Base-by-base conservation (phyloP, 2,329 filamentous ascomycete genomes). In the Juglanconis oblonga region DNA sequence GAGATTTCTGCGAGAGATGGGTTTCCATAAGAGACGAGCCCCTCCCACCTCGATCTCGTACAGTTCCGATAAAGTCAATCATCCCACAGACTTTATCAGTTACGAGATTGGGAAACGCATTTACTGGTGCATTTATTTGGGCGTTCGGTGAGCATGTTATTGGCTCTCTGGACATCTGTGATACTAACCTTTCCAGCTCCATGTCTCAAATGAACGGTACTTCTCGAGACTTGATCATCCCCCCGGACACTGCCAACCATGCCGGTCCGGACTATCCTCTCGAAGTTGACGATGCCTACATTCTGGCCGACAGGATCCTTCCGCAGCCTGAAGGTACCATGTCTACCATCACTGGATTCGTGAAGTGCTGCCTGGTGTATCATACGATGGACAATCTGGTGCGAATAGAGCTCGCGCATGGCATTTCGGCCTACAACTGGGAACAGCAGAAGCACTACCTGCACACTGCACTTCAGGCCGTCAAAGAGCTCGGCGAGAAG, bases 221-320 rank as follows among this genome's bases (percentile, higher is more conserved):
- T 0, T 87, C 89, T 63, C 84, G 85, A 40, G 90, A 92, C 67
- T 77, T 93, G 42, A 82, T 89, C 40, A 87, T 96, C 54, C 86
- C 89, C 8, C 91, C 91, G 3, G 87, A 89, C 1, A 96, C 91
- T 0, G 85, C 87, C 0, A 87, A 82, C 32, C 85, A 91, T 48
- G 88, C 87, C 4, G 92, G 95, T 66, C 92, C 92, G 3, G 88
- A 90, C 7, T 80, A 92, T 11, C 92, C 92, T 0, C 77, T 88
- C 24, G 92, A 96, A 68, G 86, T 96, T 1, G 92, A 97, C 66
- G 92, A 97, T 72, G 87, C 89, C 59, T 93, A 86, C 68, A 90
- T 97, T 60, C 87, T 87, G 60, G 79, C 87, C 1, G 84, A 87
- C 31, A 85, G 90, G 63, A 85, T 94, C 55, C 82, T 88, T 36